Conservation (phyloP, 2,329 filamentous ascomycete species). For the Aspergillus ustus region DNA sequence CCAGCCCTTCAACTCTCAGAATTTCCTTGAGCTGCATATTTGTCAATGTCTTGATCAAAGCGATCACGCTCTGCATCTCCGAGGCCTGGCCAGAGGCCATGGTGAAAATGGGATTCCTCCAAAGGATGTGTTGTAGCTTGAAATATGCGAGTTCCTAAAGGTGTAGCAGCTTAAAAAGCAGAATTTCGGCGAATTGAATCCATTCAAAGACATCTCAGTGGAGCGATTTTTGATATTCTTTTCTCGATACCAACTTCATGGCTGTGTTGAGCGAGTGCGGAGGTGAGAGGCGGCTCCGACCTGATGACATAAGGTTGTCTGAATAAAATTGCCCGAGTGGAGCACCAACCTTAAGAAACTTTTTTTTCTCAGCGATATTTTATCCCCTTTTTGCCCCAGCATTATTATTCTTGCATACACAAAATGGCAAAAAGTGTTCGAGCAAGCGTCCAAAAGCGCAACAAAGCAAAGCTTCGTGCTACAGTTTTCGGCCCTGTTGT, state of each 20-base stretch:
- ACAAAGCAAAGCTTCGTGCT: slow-evolving; percentile 78
- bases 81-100: slow-evolving; percentile 48
- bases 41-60: slow-evolving; percentile 59
- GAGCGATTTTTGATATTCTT: background rate
- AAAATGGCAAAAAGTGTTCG: slow-evolving; percentile 87
- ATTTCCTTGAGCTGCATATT: slow-evolving; percentile 75
- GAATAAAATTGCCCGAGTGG: slow-evolving; percentile 8
- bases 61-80: slow-evolving; percentile 47
- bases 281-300: slow-evolving; percentile 28
- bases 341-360: slow-evolving; percentile 1
- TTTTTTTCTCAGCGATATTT: slow-evolving; percentile 1
- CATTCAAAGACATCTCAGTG: slow-evolving; percentile 37
- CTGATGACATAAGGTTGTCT: slow-evolving; percentile 41
- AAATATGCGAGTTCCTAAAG: slow-evolving; percentile 24
- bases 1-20: slow-evolving; percentile 73
- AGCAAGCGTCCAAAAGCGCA: slow-evolving; percentile 78
- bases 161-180: slow-evolving; percentile 28
- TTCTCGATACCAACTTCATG: slow-evolving; percentile 1
- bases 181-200: slow-evolving; percentile 24
- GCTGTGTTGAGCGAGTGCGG: slow-evolving; percentile 20
- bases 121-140: slow-evolving; percentile 3
- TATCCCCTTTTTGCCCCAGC: background rate
- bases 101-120: slow-evolving; percentile 12
- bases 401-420: slow-evolving; percentile 13
- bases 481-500: slow-evolving; percentile 85